phyloP scores from a whole-genome alignment of 331 rosid genomes.

The Malus hybrid region DNA sequence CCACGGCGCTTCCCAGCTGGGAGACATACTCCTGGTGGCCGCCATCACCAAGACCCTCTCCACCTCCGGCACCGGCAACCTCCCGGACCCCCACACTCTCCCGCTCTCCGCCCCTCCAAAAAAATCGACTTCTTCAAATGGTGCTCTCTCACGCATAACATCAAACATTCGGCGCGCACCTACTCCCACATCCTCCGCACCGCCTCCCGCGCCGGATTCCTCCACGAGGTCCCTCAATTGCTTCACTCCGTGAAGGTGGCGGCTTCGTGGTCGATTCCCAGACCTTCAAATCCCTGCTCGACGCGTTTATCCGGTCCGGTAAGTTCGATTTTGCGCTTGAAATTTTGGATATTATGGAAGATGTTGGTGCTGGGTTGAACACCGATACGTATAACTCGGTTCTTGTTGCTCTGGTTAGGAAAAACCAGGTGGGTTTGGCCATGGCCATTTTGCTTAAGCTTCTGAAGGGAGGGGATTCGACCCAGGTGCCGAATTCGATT shows the following conservation, averaged over 20 bases:
- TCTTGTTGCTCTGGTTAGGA: conserved; percentile 46
- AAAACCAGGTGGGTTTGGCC: conserved; percentile 59
- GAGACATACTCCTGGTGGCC: conserved; percentile 12
- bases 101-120: conserved; percentile 35
- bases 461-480: conserved; percentile 12
- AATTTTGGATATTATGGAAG: conserved; percentile 49
- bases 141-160: conserved; percentile 26
- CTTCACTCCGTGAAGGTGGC: conserved; percentile 40
- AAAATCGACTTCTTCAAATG: conserved; percentile 62
- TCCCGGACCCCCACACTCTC: conserved; percentile 23
- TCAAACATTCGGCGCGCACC: conserved; percentile 23
- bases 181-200: conserved; percentile 46
- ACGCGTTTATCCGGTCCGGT: conserved; percentile 35
- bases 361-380: conserved; percentile 21
- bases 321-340: conserved; percentile 44
- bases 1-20: conserved; percentile 19
- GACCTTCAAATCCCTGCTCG: conserved; percentile 52
- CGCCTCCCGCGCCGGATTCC: conserved; percentile 33
- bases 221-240: conserved; percentile 40
- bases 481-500: conserved; percentile 18
- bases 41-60: conserved; percentile 48
- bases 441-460: conserved; percentile 51
- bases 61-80: conserved; percentile 42
- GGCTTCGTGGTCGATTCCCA: conserved; percentile 34
- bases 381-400: conserved; percentile 43